Percentiles rank a stretch among this genome's conserved stretches.
Conservation (phyloP, 495 filamentous ascomycete species). For the Barbatosphaeria neglecta region DNA sequence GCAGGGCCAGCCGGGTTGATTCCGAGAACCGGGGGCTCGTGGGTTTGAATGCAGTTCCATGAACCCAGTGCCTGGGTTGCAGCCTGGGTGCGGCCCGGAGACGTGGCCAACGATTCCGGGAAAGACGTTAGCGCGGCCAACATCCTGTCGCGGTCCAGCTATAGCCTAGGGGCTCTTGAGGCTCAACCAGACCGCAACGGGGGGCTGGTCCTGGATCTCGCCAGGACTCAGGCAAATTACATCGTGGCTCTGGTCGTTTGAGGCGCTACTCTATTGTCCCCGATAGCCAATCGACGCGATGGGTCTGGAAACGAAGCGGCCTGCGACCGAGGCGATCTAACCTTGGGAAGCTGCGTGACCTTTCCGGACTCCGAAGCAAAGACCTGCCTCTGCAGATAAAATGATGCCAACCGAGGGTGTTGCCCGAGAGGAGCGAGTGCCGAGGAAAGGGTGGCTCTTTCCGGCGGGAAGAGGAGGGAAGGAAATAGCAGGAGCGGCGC, state of each 20-base stretch:
- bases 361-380: background rate
- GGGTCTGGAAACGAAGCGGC: background rate
- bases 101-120: no score
- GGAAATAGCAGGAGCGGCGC: no score
- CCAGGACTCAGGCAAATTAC: background rate
- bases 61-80: no score
- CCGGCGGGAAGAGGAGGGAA: no score
- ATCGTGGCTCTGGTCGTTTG: background rate
- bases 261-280: background rate
- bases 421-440: background rate
- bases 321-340: background rate
- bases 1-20: background rate
- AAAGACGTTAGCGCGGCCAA: no score
- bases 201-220: no score
- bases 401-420: background rate
- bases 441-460: no score
- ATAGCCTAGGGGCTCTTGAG: no score
- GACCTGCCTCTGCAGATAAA: background rate
- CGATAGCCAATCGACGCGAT: background rate
- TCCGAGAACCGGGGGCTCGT: background rate
- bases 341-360: background rate
- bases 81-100: background rate
- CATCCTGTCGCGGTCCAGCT: no score
- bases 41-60: no score
- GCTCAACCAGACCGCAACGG: no score